phyloP scores from a whole-genome alignment of 129 eudicot species.

The Helichrysum umbraculigerum region DNA sequence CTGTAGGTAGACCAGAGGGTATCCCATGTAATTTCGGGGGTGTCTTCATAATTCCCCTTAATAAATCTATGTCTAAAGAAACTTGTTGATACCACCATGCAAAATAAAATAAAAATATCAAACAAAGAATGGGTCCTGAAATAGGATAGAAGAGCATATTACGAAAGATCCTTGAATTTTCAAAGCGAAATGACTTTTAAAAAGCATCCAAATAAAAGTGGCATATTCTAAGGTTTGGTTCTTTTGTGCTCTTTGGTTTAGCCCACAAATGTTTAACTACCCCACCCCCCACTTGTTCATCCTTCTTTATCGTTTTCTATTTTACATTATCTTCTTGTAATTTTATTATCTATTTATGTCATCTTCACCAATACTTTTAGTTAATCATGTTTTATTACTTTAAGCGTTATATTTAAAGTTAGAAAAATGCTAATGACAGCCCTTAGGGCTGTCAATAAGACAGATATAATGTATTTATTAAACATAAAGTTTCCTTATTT shows the following conservation, averaged over 20 bases:
- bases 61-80: too few relatives aligned
- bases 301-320: background rate
- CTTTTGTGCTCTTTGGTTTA: conserved; percentile 30
- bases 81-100: too few relatives aligned
- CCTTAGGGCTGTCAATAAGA: too few relatives aligned
- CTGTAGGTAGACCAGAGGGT: too few relatives aligned
- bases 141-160: conserved; percentile 35
- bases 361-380: conserved; percentile 16
- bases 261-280: background rate
- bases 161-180: conserved; percentile 29
- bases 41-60: too few relatives aligned
- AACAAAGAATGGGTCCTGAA: background rate
- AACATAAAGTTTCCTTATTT: too few relatives aligned
- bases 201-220: conserved; percentile 35
- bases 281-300: conserved; percentile 29
- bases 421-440: too few relatives aligned
- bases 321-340: background rate
- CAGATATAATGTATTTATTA: too few relatives aligned
- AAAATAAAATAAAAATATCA: background rate
- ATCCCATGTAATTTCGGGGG: too few relatives aligned
- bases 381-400: conserved; percentile 1
- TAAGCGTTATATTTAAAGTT: background rate
- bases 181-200: conserved; percentile 32
- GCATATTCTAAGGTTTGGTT: conserved; percentile 37
- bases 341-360: conserved; percentile 15